Conservation (phyloP, 2,329 filamentous ascomycete genomes). For the Nemania sp. region DNA sequence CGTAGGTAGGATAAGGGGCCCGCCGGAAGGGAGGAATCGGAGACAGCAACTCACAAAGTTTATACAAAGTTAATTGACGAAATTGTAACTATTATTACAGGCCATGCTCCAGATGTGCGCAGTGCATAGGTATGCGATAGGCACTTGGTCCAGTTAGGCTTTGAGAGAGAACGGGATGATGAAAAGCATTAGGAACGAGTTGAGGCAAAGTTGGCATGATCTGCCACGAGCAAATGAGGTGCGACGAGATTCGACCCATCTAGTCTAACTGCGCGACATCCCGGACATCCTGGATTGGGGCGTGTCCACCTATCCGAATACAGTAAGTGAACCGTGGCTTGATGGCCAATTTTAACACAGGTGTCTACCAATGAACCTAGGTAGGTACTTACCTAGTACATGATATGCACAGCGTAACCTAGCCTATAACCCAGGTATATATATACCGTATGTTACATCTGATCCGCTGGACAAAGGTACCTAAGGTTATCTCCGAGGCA, state of each 20-base stretch:
- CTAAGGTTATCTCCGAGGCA: neutral
- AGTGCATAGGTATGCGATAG: conserved; percentile 25
- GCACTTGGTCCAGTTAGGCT: conserved; percentile 15
- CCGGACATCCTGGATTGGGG: conserved; percentile 13
- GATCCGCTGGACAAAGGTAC: too few species aligned
- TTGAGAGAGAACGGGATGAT: conserved; percentile 12
- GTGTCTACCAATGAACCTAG: too few species aligned
- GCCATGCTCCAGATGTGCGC: conserved; percentile 42
- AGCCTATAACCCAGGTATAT: too few species aligned
- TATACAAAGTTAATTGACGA: conserved; percentile 46
- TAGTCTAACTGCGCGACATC: conserved; percentile 32
- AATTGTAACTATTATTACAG: conserved; percentile 43
- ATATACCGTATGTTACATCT: neutral
- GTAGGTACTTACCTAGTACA: too few species aligned
- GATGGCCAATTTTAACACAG: conserved; percentile 2
- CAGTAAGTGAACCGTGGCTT: conserved; percentile 26
- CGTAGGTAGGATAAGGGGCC: conserved; percentile 29
- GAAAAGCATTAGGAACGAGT: conserved; percentile 22
- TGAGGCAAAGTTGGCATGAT: conserved; percentile 43
- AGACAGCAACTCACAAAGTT: conserved; percentile 45
- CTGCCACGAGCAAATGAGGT: conserved; percentile 37
- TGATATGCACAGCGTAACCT: too few species aligned
- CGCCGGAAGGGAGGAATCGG: conserved; percentile 11
- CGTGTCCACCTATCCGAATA: conserved; percentile 30
- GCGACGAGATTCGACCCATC: conserved; percentile 29